Percentiles rank a stretch among this genome's conserved stretches.
Evolutionary conservation across 352 stramenopile species (phyloP).

Genomic region (Globisporangium solare): DNA sequence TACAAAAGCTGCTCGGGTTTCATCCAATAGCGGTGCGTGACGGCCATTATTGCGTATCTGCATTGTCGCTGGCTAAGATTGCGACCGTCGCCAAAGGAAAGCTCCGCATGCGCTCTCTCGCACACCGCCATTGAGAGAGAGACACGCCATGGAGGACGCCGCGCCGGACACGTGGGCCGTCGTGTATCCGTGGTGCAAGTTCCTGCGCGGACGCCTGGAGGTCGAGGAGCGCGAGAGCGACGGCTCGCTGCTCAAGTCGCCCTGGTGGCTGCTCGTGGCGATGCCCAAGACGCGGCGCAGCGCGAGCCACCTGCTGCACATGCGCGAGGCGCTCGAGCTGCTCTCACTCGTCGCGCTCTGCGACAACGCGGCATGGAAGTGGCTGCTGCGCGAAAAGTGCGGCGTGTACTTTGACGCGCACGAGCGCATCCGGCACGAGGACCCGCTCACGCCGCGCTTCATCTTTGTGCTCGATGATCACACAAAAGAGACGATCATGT

Average conservation of each 20-base stretch:
- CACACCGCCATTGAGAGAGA: background rate
- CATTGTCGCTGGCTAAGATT: constrained; percentile 1
- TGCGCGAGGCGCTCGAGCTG: constrained; percentile 26
- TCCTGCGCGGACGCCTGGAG: constrained; percentile 61
- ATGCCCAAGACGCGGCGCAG: constrained; percentile 28
- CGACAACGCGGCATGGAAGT: constrained; percentile 16
- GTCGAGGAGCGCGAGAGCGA: constrained; percentile 15
- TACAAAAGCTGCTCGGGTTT: too few species aligned
- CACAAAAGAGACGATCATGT: constrained; percentile 22
- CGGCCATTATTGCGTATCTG: background rate
- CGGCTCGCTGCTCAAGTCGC: constrained; percentile 1
- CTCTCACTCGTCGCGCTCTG: constrained; percentile 21
- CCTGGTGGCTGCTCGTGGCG: constrained; percentile 21
- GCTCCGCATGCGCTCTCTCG: too few species aligned
- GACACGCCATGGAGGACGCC: constrained; percentile 13
- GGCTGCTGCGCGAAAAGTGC: constrained; percentile 27
- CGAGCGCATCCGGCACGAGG: constrained; percentile 2
- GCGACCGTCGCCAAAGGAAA: too few species aligned
- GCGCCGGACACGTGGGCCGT: constrained; percentile 12
- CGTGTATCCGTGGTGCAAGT: constrained; percentile 25
- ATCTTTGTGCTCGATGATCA: constrained; percentile 33
- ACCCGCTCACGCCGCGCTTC: constrained; percentile 13
- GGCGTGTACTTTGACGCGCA: constrained; percentile 15
- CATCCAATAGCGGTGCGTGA: too few species aligned
- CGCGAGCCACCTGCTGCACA: constrained; percentile 17